Base-by-base conservation (phyloP, 176 grass and related monocot genomes). In the Ensete ventricosum region DNA sequence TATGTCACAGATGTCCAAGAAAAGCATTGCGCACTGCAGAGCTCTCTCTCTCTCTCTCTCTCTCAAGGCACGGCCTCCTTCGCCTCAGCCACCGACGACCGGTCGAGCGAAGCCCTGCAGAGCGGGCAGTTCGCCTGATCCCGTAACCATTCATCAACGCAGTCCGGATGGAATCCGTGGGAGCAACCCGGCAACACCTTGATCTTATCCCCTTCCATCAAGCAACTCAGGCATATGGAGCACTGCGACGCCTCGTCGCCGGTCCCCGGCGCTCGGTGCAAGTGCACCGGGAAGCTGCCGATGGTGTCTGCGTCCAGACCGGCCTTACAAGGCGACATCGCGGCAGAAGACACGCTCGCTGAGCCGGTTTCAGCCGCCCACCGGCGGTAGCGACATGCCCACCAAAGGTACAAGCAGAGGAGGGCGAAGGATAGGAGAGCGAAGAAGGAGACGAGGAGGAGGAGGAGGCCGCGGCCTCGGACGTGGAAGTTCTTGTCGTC, bases 111-210 rank as follows among this genome's bases (percentile, higher is more conserved):
- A 24, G 62, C 52, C 50, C 93, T 82, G 74, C 93, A 96, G 67
- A 96, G 79, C 9, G 87, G 93, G 82, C 93, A 92, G 78, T 77
- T 96, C 34, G 87, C 50, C 17, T 90, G 87, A 4, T 72, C 80
- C 1, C 77, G 74, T 27, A 97, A 83, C 93, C 93, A 93, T 26
- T 62, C 82, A 54, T 97, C 90, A 71, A 93, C 88, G 87, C 93
- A 97, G 62, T 88, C 88, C 68, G 85, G 83, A 83, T 97, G 90
- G 86, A 97, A 97, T 20, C 81, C 69, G 78, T 93, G 93, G 54
- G 68, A 78, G 75, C 93, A 97, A 8, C 75, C 72, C 34, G 87
- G 89, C 74, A 96, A 79, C 54, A 60, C 62, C 85, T 92, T 96
- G 16, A 96, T 90, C 82, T 90, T 93, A 78, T 93, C 85, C 2